Evolutionary conservation across 257 asterid genomes (phyloP), one percentile per base, ranked within the genome.

Genomic region (Cruciata laevipes): DNA sequence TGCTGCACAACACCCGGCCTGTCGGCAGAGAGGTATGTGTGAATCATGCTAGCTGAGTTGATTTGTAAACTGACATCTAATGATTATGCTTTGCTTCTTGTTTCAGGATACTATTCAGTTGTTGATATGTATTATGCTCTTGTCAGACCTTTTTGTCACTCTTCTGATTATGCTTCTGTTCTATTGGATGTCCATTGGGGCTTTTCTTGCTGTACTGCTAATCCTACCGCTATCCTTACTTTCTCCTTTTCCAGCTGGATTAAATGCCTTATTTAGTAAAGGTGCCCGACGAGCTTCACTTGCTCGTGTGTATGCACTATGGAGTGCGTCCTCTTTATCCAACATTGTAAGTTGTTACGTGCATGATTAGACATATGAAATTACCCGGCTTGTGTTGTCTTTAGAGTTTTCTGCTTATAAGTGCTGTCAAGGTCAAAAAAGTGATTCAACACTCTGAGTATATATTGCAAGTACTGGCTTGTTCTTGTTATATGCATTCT

Each of bases 241-340:
- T 81, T 92, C 95, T 40, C 96, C 98, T 27, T 87, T 89, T 71
- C 96, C 92, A 62, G 98, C 98, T 44, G 98, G 98, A 74, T 78
- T 92, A 83, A 92, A 89, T 81, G 95, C 96, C 77, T 78, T 92
- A 63, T 92, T 92, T 78, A 87, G 93, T 74, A 86, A 83, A 80
- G 96, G 97, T 67, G 93, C 93, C 49, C 82, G 91, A 77, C 88
- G 90, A 83, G 89, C 93, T 72, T 81, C 93, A 63, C 97, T 92
- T 78, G 89, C 93, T 76, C 93, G 98, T 51, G 85, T 92, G 70
- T 89, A 87, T 77, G 91, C 93, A 66, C 79, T 92, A 83, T 92
- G 98, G 98, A 92, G 84, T 70, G 88, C 95, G 49, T 82, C 93
- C 74, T 92, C 98, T 42, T 78, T 89, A 67, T 84, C 96, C 6